Evolutionary conservation across 805 yeast species (phyloP).

Genomic region (Hanseniaspora singularis): DNA sequence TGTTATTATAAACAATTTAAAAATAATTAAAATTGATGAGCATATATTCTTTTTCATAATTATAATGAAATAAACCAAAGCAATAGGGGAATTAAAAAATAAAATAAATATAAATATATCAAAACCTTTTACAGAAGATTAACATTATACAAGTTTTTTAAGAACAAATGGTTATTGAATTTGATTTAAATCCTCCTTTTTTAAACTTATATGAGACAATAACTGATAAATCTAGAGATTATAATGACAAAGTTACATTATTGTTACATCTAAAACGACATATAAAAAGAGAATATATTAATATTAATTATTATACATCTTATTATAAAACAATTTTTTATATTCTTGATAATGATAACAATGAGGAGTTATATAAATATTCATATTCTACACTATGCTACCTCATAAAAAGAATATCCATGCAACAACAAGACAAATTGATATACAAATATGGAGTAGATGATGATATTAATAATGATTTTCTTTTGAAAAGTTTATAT

Average conservation of each 20-base stretch:
- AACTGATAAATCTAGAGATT: too few relatives aligned
- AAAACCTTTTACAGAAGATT: too few relatives aligned
- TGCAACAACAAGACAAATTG: constrained; percentile 24
- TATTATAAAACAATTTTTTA: constrained; percentile 24
- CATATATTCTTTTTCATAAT: too few relatives aligned
- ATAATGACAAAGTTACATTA: constrained; percentile 19
- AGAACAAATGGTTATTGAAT: too few relatives aligned
- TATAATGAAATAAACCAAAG: too few relatives aligned
- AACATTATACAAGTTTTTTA: too few relatives aligned
- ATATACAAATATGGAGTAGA: too few relatives aligned
- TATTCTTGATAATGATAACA: constrained; percentile 9
- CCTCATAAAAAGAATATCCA: constrained; percentile 34
- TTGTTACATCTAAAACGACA: constrained; percentile 28
- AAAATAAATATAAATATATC: too few relatives aligned
- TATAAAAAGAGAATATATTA: constrained; percentile 28
- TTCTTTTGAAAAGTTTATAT: constrained; percentile 11
- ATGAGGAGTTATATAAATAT: constrained; percentile 14
- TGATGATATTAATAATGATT: neutral
- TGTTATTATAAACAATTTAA: too few relatives aligned
- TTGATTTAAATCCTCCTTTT: neutral
- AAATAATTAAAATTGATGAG: too few relatives aligned
- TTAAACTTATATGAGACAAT: neutral
- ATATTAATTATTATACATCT: constrained; percentile 19
- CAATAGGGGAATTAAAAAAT: too few relatives aligned
- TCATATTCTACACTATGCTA: constrained; percentile 37